These are phyloP conservation scores for Pseudogymnoascus sp. DNA, from an alignment of 2,329 filamentous ascomycete genomes.

Conservation along the genomic window DNA sequence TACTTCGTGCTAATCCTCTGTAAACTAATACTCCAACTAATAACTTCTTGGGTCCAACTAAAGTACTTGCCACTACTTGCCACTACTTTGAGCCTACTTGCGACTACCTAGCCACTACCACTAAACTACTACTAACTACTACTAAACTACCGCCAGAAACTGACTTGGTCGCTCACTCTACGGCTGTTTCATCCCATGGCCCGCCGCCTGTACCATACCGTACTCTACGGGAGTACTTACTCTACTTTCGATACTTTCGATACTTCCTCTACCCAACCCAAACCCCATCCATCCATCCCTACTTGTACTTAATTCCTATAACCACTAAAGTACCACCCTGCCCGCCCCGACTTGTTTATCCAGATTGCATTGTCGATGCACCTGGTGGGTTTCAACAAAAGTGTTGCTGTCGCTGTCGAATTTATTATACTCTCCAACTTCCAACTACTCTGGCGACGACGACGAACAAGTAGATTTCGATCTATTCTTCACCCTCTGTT, in stretches of 20 bases:
- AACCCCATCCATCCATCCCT: neutral
- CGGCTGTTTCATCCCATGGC: constrained; percentile 7
- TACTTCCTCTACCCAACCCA: neutral
- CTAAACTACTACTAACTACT: neutral
- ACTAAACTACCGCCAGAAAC: neutral
- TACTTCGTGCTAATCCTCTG: neutral
- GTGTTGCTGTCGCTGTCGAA: neutral
- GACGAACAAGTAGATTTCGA: neutral
- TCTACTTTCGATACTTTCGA: neutral
- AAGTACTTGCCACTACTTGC: neutral
- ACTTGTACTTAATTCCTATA: constrained; percentile 1
- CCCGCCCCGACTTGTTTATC: constrained; percentile 8
- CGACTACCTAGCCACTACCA: neutral
- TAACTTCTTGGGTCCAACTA: neutral
- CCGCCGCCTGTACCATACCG: neutral
- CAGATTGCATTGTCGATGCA: constrained; percentile 7
- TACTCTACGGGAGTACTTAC: neutral
- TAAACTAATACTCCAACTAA: neutral
- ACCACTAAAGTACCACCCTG: constrained; percentile 8
- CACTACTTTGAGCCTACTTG: neutral
- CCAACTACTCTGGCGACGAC: neutral
- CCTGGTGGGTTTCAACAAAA: constrained; percentile 8
- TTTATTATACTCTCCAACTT: neutral
- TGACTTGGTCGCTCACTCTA: constrained; percentile 5
- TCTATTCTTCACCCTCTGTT: neutral